A percentile compares a stretch with the other conserved stretches of the same genome.
Evolutionary conservation across 2,329 filamentous ascomycete genomes (phyloP).

Genomic region (Falciphora oryzae): DNA sequence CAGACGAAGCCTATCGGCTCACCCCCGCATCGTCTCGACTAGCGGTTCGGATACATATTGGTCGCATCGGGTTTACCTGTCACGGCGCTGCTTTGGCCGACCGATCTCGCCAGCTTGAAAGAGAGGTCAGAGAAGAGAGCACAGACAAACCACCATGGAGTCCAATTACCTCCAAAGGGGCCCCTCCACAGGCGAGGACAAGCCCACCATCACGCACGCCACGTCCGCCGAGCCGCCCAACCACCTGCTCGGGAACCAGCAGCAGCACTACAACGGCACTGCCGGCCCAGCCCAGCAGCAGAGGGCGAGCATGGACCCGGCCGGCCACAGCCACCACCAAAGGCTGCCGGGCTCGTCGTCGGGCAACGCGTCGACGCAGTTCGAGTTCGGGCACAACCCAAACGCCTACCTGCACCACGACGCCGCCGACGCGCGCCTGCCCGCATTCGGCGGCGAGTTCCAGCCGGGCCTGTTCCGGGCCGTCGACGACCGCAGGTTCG

Average conservation of each 20-base stretch:
- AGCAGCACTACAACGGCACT: conserved; percentile 10
- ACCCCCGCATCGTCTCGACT: no score
- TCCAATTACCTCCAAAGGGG: background rate
- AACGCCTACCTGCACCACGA: conserved; percentile 28
- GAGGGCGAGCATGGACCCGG: background rate
- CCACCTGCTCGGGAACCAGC: background rate
- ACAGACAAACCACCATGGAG: background rate
- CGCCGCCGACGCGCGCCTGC: conserved; percentile 31
- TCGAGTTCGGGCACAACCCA: conserved; percentile 35
- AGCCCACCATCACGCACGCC: background rate
- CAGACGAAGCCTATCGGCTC: no score
- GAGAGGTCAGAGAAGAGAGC: background rate
- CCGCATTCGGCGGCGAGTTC: conserved; percentile 66
- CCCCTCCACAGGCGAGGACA: background rate
- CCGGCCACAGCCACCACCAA: conserved; percentile 12
- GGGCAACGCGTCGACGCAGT: conserved; percentile 16
- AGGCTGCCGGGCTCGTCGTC: conserved; percentile 5
- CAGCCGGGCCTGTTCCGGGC: conserved; percentile 64
- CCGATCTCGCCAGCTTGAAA: no score
- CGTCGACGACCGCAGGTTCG: conserved; percentile 58
- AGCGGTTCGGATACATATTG: no score
- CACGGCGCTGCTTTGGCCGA: no score
- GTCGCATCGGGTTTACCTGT: no score
- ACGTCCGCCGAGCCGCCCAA: background rate
- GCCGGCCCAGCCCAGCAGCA: conserved; percentile 12